Evolutionary conservation across 2,329 filamentous ascomycete genomes (phyloP), one percentile per base, ranked within the genome.

Genomic region (Pestalotiopsis sp.): DNA sequence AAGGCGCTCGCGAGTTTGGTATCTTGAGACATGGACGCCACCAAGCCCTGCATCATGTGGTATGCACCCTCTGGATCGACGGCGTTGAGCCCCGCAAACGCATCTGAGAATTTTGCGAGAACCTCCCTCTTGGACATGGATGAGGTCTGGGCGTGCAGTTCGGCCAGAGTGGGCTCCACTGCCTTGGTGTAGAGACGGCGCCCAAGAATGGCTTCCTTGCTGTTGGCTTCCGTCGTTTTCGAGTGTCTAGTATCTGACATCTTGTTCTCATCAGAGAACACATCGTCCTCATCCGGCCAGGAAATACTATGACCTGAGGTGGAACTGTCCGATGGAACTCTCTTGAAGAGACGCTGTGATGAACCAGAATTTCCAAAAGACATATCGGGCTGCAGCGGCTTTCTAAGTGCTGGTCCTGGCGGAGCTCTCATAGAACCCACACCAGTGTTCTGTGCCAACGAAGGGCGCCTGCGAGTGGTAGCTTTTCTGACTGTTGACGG

Each of bases 341-440:
- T 90, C 72, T 93, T 93, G 84, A 98, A 98, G 66, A 97, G 91
- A 67, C 95, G 91, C 73, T 97, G 93, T 17, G 95, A 97, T 1
- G 95, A 98, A 1, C 93, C 93, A 7, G 91, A 92, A 80, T 98
- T 98, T 65, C 95, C 96, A 81, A 97, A 98, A 5, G 92, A 97
- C 85, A 97, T 91, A 76, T 98, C 94, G 1, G 96, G 88, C 67
- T 94, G 94, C 2, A 98, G 86, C 0, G 95, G 95, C 72, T 93
- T 91, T 80, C 93, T 94, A 1, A 89, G 80, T 2, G 85, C 85
- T 67, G 17, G 83, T 78, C 41, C 80, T 72, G 71, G 81, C 76
- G 68, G 84, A 78, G 41, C 74, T 58, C 75, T 74, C 41, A 74
- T 66, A 40, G 86, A 86, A 20, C 83, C 83, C 68, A 77, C 82